Conservation (phyloP, 495 filamentous ascomycete species). For the Lophiotrema nucula region DNA sequence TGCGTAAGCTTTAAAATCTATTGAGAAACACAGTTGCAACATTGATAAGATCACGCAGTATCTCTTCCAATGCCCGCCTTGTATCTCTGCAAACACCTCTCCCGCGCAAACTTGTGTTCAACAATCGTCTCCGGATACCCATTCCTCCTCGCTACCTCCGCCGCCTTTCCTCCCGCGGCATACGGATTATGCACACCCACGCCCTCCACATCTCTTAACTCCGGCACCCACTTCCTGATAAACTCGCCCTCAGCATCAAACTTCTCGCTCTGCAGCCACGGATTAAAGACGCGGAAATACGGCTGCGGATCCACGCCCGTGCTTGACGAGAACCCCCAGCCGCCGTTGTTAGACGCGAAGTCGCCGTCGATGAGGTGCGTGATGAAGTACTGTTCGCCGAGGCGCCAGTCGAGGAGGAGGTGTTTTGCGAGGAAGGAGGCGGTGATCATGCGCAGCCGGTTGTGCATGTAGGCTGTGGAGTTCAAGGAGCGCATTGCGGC, state of each 20-base stretch:
- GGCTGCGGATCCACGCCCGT: constrained; percentile 90
- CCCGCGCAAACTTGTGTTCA: constrained; percentile 66
- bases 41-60: too few species aligned
- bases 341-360: constrained; percentile 89
- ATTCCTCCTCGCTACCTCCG: constrained; percentile 54
- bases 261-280: constrained; percentile 79
- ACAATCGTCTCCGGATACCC: constrained; percentile 77
- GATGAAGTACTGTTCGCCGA: constrained; percentile 89
- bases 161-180: constrained; percentile 55
- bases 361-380: constrained; percentile 85
- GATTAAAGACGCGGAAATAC: constrained; percentile 91
- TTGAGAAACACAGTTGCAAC: too few species aligned
- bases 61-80: constrained; percentile 62
- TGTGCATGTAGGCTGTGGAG: constrained; percentile 79
- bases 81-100: constrained; percentile 67
- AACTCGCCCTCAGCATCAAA: constrained; percentile 69
- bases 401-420: constrained; percentile 84
- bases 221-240: constrained; percentile 70
- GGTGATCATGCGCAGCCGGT: constrained; percentile 84
- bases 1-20: too few species aligned
- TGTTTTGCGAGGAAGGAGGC: constrained; percentile 88
- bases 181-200: constrained; percentile 80
- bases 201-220: constrained; percentile 60
- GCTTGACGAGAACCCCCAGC: constrained; percentile 80
- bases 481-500: constrained; percentile 86